These are phyloP conservation scores for Penicillium flavigenum DNA, from an alignment of 495 filamentous ascomycete species.

Conservation along the genomic window DNA sequence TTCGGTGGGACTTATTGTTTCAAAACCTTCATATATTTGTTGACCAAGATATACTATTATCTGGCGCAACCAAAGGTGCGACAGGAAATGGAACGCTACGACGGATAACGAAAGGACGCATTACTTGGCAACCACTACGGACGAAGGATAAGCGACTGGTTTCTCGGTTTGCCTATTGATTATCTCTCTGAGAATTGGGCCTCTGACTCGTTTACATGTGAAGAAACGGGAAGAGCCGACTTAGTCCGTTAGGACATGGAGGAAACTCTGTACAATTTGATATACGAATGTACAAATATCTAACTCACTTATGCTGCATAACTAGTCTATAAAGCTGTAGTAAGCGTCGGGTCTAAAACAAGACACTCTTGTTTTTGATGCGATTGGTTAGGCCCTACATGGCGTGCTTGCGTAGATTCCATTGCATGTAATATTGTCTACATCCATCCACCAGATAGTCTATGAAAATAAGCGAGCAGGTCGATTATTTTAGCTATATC, in stretches of 20 bases:
- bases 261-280: not conserved
- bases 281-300: not conserved
- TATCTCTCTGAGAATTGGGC: not conserved
- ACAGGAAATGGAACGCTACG: slow-evolving; percentile 33
- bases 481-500: no score
- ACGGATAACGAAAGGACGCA: slow-evolving; percentile 23
- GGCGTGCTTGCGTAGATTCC: slow-evolving; percentile 1
- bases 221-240: no score
- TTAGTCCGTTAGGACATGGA: not conserved
- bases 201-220: not conserved
- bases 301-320: not conserved
- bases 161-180: slow-evolving; percentile 34
- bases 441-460: not conserved
- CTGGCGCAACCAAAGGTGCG: slow-evolving; percentile 34
- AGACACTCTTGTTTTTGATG: not conserved
- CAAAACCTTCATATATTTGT: slow-evolving; percentile 44
- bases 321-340: no score
- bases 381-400: not conserved
- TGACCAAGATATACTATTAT: slow-evolving; percentile 46
- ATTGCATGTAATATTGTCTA: not conserved
- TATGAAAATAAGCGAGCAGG: not conserved
- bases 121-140: slow-evolving; percentile 39
- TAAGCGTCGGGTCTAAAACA: no score
- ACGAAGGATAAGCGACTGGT: slow-evolving; percentile 43
- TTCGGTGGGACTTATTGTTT: slow-evolving; percentile 44